phyloP scores from a whole-genome alignment of 2,329 filamentous ascomycete species.

The Trichophyton schoenleinii region DNA sequence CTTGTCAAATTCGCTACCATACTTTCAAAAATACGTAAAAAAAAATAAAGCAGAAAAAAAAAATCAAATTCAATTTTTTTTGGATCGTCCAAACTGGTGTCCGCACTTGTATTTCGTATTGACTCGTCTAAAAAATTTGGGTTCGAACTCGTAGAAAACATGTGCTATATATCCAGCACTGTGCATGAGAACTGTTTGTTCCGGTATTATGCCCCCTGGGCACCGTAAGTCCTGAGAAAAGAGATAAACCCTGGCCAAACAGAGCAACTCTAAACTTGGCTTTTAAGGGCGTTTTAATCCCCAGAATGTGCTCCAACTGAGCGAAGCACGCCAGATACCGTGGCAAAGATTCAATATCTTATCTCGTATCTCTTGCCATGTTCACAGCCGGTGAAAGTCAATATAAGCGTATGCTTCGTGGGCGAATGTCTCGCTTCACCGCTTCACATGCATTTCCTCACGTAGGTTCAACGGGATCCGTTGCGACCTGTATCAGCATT shows the following conservation, averaged over 20 bases:
- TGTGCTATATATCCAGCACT: not conserved
- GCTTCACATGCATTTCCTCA: not conserved
- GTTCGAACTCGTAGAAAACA: not conserved
- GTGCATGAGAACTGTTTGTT: no score
- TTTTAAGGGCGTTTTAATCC: no score
- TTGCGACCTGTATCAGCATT: not conserved
- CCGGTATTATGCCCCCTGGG: no score
- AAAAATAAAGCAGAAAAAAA: not conserved
- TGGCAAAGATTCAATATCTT: no score
- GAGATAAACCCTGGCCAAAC: no score
- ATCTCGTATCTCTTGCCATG: not conserved
- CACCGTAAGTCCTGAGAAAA: no score
- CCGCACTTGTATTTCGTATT: not conserved
- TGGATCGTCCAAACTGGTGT: not conserved
- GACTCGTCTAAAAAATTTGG: not conserved
- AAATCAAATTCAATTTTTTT: not conserved
- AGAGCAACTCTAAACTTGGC: no score
- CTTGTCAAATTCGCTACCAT: constrained; percentile 6
- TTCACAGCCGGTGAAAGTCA: not conserved
- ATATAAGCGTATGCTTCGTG: not conserved
- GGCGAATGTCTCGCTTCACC: not conserved
- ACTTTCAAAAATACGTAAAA: not conserved
- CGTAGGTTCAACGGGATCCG: not conserved
- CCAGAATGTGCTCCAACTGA: no score
- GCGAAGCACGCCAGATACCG: not conserved